Base-by-base conservation (phyloP, 805 yeast genomes). In the Candida hungchunana region DNA sequence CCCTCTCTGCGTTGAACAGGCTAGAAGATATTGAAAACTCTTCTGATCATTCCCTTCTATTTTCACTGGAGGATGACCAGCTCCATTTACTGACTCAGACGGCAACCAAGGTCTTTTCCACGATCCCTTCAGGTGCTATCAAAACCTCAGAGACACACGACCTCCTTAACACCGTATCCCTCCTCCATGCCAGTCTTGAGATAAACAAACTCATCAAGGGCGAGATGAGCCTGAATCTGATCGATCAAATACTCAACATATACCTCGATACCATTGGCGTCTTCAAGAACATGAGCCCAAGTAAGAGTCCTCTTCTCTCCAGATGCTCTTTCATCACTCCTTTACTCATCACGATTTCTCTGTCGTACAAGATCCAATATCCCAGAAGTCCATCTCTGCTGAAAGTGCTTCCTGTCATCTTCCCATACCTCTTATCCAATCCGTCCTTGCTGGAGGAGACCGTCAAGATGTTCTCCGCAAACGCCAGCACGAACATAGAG, bases 311-410 rank as follows among this genome's bases (percentile, higher is more conserved):
- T 2, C 29, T 52, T 10, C 30, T 52, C 17, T 26, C 37, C 6
- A 35, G 22, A 11, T 36, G 37, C 11, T 50, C 54, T 0, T 41
- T 54, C 15, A 40, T 54, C 23, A 43, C 47, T 23, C 57, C 57
- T 6, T 30, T 54, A 10, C 28, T 54, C 13, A 47, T 52, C 17
- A 35, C 48, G 1, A 46, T 51, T 19, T 54, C 58, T 2, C 46
- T 51, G 22, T 29, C 56, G 2, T 46, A 29, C 37, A 48, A 42
- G 23, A 14, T 50, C 16, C 46, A 46, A 21, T 29, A 43, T 29
- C n/a, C 33, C 6, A 31, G 29, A 20, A 39, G 39, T 10, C 16
- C 39, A 10, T 24, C 31, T 10, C 32, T 52, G 20, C 32, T 46
- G 26, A 54, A 47, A 19, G 26, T 44, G 4, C 35, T 54, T 7